Conservation (phyloP, 768 basidiomycete species). For the Mycena vitilis region DNA sequence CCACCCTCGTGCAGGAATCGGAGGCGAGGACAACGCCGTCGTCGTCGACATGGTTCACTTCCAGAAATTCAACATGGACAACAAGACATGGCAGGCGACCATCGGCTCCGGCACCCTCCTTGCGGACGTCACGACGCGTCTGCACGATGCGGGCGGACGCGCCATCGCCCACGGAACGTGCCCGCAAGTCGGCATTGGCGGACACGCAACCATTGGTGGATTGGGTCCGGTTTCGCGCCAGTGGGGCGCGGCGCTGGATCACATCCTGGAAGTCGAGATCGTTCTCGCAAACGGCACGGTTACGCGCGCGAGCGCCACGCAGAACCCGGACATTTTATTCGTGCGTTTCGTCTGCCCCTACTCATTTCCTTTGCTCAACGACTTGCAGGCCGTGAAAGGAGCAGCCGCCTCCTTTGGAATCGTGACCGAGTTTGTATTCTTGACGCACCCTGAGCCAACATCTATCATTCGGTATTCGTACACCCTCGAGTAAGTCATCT, state of each 20-base stretch:
- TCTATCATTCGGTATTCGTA: slow-evolving; percentile 28
- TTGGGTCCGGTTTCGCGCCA: slow-evolving; percentile 38
- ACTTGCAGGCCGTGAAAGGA: slow-evolving; percentile 42
- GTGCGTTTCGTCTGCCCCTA: slow-evolving; percentile 20
- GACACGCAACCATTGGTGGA: slow-evolving; percentile 40
- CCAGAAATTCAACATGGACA: slow-evolving; percentile 41
- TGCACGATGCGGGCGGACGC: slow-evolving; percentile 37
- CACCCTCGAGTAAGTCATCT: slow-evolving; percentile 23
- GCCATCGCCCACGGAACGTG: slow-evolving; percentile 47
- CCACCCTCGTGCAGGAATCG: slow-evolving; percentile 34
- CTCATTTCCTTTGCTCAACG: neutral
- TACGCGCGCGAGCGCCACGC: slow-evolving; percentile 36
- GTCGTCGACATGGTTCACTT: slow-evolving; percentile 45
- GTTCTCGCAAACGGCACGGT: slow-evolving; percentile 41
- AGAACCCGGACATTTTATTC: slow-evolving; percentile 40
- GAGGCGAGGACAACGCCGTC: slow-evolving; percentile 43
- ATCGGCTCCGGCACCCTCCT: slow-evolving; percentile 42
- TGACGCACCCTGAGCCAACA: slow-evolving; percentile 42
- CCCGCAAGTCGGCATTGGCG: slow-evolving; percentile 44
- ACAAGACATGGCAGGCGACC: slow-evolving; percentile 39
- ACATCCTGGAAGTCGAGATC: slow-evolving; percentile 40
- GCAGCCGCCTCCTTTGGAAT: slow-evolving; percentile 46
- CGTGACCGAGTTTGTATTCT: slow-evolving; percentile 42
- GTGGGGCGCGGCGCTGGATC: slow-evolving; percentile 45
- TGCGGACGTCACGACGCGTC: slow-evolving; percentile 36